These are phyloP conservation scores for Pseudofabraea citricarpa DNA, from an alignment of 2,329 filamentous ascomycete genomes.

Conservation along the genomic window DNA sequence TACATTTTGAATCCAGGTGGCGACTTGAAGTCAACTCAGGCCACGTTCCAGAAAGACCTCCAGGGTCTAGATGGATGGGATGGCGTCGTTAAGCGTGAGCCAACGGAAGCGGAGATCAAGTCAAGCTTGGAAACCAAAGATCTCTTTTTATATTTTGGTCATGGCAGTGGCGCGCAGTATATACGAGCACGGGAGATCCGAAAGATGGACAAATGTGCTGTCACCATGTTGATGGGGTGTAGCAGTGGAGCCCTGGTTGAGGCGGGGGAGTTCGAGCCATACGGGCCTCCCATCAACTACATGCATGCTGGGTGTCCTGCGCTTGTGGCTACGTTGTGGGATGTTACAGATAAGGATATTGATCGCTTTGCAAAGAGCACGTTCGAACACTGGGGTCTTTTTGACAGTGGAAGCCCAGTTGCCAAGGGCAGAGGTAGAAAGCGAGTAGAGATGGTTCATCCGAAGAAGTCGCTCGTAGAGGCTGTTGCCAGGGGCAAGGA, in stretches of 20 bases:
- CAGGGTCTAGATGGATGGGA: constrained; percentile 64
- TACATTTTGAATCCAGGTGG: constrained; percentile 88
- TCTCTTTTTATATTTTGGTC: constrained; percentile 88
- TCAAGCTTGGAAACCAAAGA: constrained; percentile 59
- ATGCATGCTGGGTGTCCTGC: constrained; percentile 83
- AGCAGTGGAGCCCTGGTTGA: constrained; percentile 78
- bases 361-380: constrained; percentile 80
- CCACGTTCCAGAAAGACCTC: constrained; percentile 66
- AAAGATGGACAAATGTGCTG: constrained; percentile 70
- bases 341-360: constrained; percentile 96
- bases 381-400: constrained; percentile 83
- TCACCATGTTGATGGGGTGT: constrained; percentile 90
- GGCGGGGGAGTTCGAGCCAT: constrained; percentile 83
- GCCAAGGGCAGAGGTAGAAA: constrained; percentile 26
- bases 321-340: constrained; percentile 90
- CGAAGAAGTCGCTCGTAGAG: constrained; percentile 61
- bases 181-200: constrained; percentile 81
- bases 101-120: constrained; percentile 75
- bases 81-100: constrained; percentile 61
- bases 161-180: constrained; percentile 92
- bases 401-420: constrained; percentile 25
- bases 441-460: constrained; percentile 20
- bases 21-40: constrained; percentile 77
- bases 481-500: constrained; percentile 71
- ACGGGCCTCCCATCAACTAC: constrained; percentile 87